Evolutionary conservation across 208 protist species (phyloP).

Genomic region (Acanthamoeba castellanii): DNA sequence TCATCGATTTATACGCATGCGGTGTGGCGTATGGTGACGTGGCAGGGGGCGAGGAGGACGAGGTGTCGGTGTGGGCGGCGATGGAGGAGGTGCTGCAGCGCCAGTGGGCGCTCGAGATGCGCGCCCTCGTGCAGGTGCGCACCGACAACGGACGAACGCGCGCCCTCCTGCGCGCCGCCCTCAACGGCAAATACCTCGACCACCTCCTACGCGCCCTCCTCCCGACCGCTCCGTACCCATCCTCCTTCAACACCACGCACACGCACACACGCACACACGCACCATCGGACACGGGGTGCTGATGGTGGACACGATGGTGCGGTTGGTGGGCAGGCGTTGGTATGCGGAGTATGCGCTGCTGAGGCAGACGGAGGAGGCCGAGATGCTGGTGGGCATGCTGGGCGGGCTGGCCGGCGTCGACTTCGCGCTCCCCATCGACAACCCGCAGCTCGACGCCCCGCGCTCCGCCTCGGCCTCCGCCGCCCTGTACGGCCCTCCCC

Average conservation of each 20-base stretch:
- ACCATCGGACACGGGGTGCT: neutral
- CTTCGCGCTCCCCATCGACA: neutral
- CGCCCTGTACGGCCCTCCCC: neutral
- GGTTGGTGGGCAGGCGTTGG: constrained; percentile 22
- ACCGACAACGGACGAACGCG: neutral
- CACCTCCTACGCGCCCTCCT: neutral
- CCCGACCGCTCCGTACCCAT: neutral
- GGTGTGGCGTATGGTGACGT: too few relatives aligned
- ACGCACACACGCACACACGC: too few relatives aligned
- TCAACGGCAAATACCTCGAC: constrained; percentile 28
- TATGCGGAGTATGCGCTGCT: constrained; percentile 46
- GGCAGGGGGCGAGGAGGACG: neutral
- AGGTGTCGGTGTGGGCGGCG: neutral
- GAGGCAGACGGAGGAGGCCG: neutral
- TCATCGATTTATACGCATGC: too few relatives aligned
- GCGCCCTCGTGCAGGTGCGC: neutral
- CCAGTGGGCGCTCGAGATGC: neutral
- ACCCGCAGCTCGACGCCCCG: neutral
- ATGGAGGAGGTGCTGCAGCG: neutral
- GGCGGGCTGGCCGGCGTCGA: constrained; percentile 33
- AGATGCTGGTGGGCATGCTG: constrained; percentile 19
- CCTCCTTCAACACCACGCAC: too few relatives aligned
- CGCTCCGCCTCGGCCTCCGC: neutral
- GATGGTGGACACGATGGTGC: too few relatives aligned
- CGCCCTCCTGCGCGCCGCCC: neutral